phyloP scores from a whole-genome alignment of 305 asterid species.

The Solanum hybrid region DNA sequence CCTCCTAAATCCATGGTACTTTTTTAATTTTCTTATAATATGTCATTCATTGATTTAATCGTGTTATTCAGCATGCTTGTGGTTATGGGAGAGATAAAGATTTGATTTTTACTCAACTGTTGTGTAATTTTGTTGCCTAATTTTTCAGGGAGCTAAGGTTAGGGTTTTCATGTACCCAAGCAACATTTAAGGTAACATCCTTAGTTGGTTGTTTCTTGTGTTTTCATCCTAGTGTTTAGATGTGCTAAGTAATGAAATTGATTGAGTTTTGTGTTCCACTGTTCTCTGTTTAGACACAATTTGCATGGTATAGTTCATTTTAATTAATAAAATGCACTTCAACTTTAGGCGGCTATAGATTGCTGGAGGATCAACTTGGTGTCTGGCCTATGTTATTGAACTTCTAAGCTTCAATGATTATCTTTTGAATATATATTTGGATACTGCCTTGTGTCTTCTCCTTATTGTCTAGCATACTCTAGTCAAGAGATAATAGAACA shows the following conservation, averaged over 20 bases:
- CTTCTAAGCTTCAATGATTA: neutral
- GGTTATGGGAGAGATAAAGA: neutral
- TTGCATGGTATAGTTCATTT: neutral
- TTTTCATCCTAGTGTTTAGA: neutral
- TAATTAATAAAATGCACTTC: too few relatives aligned
- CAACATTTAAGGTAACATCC: constrained; percentile 10
- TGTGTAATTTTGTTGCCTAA: neutral
- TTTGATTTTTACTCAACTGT: neutral
- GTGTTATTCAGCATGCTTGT: neutral
- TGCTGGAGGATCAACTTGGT: too few relatives aligned
- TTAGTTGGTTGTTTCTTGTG: neutral
- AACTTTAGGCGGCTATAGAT: too few relatives aligned
- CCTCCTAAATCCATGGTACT: constrained; percentile 23
- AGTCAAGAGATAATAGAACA: neutral
- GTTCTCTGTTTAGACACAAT: neutral
- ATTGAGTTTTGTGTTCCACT: neutral
- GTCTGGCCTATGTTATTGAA: neutral
- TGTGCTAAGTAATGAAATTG: neutral
- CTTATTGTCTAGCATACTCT: neutral
- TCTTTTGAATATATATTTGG: neutral
- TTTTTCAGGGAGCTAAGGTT: constrained; percentile 7
- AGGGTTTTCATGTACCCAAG: constrained; percentile 20
- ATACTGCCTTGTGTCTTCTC: neutral
- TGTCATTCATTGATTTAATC: neutral
- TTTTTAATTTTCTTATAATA: neutral